A percentile compares a stretch with the other conserved stretches of the same genome.
These are phyloP conservation scores for Eucalyptus erythrocorys DNA, from an alignment of 345 rosid species.

Conservation along the genomic window DNA sequence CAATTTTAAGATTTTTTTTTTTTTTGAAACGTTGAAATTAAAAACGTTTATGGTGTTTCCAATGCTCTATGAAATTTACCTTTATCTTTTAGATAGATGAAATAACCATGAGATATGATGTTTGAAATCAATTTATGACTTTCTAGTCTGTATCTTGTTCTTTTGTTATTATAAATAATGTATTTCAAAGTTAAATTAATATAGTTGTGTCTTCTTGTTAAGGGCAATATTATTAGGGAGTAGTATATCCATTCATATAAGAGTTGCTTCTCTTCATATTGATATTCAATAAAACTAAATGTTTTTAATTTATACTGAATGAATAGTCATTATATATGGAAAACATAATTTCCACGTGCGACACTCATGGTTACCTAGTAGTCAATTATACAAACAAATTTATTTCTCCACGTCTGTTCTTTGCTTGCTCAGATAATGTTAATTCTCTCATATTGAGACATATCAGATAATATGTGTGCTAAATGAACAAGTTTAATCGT, in stretches of 20 bases:
- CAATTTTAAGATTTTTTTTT: too few relatives aligned
- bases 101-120: too few relatives aligned
- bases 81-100: neutral
- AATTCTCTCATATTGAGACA: neutral
- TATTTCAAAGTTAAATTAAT: neutral
- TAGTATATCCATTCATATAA: neutral
- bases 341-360: neutral
- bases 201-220: too few relatives aligned
- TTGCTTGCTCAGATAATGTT: neutral
- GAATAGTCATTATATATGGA: neutral
- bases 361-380: neutral
- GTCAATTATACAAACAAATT: neutral
- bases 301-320: too few relatives aligned
- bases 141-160: too few relatives aligned
- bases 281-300: too few relatives aligned
- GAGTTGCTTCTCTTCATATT: neutral
- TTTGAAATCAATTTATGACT: neutral
- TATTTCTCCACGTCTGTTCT: neutral
- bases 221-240: neutral
- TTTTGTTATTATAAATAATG: neutral
- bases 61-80: neutral
- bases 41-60: neutral
- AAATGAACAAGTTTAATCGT: neutral
- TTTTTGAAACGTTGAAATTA: neutral
- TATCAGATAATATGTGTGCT: neutral